A percentile compares a stretch with the other conserved stretches of the same genome.
phyloP scores from a whole-genome alignment of 2,329 filamentous ascomycete genomes.

The Aspergillus ochraceoroseus region DNA sequence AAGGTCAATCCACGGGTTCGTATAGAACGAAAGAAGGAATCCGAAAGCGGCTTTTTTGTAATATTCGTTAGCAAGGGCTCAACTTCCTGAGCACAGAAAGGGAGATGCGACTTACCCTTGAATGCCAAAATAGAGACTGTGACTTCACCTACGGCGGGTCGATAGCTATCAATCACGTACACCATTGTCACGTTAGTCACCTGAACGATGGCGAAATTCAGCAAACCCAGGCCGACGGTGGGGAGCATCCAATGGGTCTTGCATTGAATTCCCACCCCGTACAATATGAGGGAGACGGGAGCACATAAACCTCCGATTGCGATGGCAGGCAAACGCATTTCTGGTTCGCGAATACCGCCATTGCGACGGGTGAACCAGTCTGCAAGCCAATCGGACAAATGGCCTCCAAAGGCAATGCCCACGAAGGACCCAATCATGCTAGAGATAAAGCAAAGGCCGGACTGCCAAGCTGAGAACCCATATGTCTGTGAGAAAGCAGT shows the following conservation, averaged over 20 bases:
- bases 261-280: constrained; percentile 2
- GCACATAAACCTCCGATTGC: constrained; percentile 19
- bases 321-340: constrained; percentile 31
- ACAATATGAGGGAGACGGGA: constrained; percentile 1
- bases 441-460: constrained; percentile 50
- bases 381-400: constrained; percentile 39
- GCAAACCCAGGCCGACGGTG: constrained; percentile 48
- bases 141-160: constrained; percentile 55
- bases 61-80: too few relatives aligned
- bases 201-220: constrained; percentile 51
- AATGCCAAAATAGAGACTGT: constrained; percentile 52
- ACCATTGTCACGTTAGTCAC: constrained; percentile 54
- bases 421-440: constrained; percentile 35
- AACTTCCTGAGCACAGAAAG: too few relatives aligned
- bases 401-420: constrained; percentile 43
- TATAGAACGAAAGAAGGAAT: constrained; percentile 58
- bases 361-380: constrained; percentile 38
- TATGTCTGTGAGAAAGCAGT: constrained; percentile 22
- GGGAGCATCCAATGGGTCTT: constrained; percentile 45
- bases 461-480: constrained; percentile 31
- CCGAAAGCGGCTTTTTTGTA: constrained; percentile 45
- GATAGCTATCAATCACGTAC: constrained; percentile 56
- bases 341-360: constrained; percentile 39
- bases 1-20: constrained; percentile 53
- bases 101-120: constrained; percentile 41